Percentiles rank a stretch among this genome's conserved stretches.
These are phyloP conservation scores for Castanospermum australe DNA, from an alignment of 306 rosid species.

Conservation along the genomic window DNA sequence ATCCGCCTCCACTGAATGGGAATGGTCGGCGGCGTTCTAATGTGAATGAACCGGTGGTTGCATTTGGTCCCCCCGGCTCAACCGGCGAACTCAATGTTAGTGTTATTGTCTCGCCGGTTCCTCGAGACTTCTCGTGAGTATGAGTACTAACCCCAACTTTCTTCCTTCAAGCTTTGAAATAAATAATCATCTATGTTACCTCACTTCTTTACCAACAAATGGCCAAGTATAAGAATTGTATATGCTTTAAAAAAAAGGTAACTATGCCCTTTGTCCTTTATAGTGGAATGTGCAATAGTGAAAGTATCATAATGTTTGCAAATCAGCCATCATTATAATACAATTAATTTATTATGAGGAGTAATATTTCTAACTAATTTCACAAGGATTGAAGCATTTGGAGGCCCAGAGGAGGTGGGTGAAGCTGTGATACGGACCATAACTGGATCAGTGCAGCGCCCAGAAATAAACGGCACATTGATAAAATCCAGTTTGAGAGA, in stretches of 20 bases:
- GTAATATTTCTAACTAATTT: background rate
- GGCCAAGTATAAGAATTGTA: background rate
- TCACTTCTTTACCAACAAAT: too few relatives aligned
- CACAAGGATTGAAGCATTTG: slow-evolving; percentile 84
- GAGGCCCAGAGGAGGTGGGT: slow-evolving; percentile 86
- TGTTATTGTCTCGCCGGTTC: slow-evolving; percentile 73
- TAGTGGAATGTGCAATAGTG: background rate
- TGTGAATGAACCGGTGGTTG: slow-evolving; percentile 69
- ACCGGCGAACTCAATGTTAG: slow-evolving; percentile 92
- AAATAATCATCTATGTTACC: too few relatives aligned
- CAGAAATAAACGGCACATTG: slow-evolving; percentile 62
- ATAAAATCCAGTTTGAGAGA: slow-evolving; percentile 61
- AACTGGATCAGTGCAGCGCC: slow-evolving; percentile 61
- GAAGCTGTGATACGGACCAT: slow-evolving; percentile 67
- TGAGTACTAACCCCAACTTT: too few relatives aligned
- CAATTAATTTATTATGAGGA: too few relatives aligned
- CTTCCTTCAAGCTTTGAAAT: too few relatives aligned
- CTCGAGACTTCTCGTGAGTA: slow-evolving; percentile 80
- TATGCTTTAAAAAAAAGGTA: background rate
- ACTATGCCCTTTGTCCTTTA: slow-evolving; percentile 5
- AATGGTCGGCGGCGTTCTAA: slow-evolving; percentile 41
- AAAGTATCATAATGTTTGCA: background rate
- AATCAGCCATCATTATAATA: background rate
- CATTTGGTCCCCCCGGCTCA: slow-evolving; percentile 87
- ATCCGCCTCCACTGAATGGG: slow-evolving; percentile 62